Evolutionary conservation across 2,329 filamentous ascomycete species (phyloP).

Genomic region (Metarhizium guizhouense): DNA sequence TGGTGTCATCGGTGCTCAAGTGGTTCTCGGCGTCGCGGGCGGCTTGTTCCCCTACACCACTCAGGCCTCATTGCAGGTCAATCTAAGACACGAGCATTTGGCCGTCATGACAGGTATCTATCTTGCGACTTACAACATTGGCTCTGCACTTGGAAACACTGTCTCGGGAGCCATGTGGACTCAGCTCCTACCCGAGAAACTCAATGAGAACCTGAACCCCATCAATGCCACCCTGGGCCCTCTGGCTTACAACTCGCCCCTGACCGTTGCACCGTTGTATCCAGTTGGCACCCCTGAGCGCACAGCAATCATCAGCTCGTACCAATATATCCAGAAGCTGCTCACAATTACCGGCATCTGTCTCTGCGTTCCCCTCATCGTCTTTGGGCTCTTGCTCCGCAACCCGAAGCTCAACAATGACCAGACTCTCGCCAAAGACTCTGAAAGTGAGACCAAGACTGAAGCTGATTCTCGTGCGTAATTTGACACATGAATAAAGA

Average conservation of each 20-base stretch:
- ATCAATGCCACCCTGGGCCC: conserved; percentile 38
- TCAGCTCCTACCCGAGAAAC: conserved; percentile 40
- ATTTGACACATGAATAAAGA: not conserved
- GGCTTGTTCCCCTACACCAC: conserved; percentile 50
- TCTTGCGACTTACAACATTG: conserved; percentile 46
- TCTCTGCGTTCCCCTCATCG: conserved; percentile 38
- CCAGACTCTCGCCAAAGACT: conserved; percentile 32
- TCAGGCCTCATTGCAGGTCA: conserved; percentile 50
- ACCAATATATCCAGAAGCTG: conserved; percentile 37
- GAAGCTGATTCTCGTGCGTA: conserved; percentile 3
- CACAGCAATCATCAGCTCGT: conserved; percentile 45
- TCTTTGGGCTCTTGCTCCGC: conserved; percentile 30
- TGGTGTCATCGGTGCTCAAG: conserved; percentile 50
- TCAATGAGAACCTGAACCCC: conserved; percentile 35
- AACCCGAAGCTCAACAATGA: conserved; percentile 37
- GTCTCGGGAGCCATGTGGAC: conserved; percentile 55
- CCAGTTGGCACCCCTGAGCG: conserved; percentile 38
- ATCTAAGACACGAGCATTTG: conserved; percentile 44
- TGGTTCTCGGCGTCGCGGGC: conserved; percentile 50
- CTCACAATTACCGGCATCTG: conserved; percentile 40
- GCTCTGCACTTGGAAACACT: conserved; percentile 47
- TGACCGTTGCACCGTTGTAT: conserved; percentile 44
- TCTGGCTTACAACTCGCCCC: conserved; percentile 46
- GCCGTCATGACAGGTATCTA: conserved; percentile 48
- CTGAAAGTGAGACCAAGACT: conserved; percentile 11